Percentiles rank a stretch among this genome's conserved stretches.
phyloP scores from a whole-genome alignment of 768 basidiomycete species.

The Dentipellis sp. region DNA sequence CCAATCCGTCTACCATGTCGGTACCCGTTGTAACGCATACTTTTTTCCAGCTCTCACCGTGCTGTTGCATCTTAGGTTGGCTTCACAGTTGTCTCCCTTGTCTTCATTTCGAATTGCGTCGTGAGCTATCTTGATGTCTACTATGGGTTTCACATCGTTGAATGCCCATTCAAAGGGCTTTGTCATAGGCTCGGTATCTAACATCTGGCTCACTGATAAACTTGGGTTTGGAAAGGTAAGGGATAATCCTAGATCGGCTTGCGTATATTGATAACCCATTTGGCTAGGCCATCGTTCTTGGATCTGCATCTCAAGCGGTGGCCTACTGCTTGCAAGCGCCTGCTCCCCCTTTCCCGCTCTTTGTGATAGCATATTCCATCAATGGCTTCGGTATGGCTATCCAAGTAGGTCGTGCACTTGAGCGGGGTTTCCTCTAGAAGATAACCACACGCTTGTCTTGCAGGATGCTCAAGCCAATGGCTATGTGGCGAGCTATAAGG shows the following conservation, averaged over 20 bases:
- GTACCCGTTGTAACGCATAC: neutral
- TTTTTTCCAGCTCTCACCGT: neutral
- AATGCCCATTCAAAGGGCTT: conserved; percentile 31
- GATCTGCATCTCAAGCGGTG: conserved; percentile 40
- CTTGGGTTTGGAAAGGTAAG: conserved; percentile 40
- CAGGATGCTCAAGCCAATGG: conserved; percentile 70
- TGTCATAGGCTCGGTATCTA: conserved; percentile 35
- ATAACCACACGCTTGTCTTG: too few relatives aligned
- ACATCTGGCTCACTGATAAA: conserved; percentile 36
- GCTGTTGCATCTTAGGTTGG: conserved; percentile 25
- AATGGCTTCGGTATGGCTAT: conserved; percentile 43
- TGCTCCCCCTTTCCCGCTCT: conserved; percentile 56
- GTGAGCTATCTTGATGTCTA: conserved; percentile 19
- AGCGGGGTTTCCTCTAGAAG: neutral
- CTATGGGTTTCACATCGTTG: neutral
- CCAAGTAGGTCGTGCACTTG: conserved; percentile 22
- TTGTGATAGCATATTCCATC: conserved; percentile 38
- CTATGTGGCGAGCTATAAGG: conserved; percentile 50
- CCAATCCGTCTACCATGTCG: conserved; percentile 44
- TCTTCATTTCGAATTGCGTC: conserved; percentile 44
- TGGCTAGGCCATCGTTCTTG: conserved; percentile 30
- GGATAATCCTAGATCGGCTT: neutral
- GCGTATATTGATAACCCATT: neutral
- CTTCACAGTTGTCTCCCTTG: conserved; percentile 47
- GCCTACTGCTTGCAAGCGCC: conserved; percentile 46